phyloP scores from a whole-genome alignment of 2,329 filamentous ascomycete species.

The Trichocomaceae sp. region DNA sequence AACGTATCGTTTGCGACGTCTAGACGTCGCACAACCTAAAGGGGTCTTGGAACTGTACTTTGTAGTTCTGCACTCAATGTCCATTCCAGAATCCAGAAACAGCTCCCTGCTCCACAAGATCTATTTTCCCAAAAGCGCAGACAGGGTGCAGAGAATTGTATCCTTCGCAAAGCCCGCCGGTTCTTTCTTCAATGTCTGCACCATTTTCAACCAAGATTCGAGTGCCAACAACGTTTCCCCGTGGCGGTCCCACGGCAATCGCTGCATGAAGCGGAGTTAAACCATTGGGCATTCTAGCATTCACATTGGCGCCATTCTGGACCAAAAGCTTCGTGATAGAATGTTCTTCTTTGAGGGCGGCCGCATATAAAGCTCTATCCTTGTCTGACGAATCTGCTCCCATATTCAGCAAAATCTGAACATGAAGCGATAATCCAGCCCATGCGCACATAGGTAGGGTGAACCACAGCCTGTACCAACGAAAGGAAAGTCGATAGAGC shows the following conservation, averaged over 20 bases:
- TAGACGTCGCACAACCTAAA: too few species aligned
- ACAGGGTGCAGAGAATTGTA: background rate
- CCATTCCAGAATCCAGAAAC: constrained; percentile 1
- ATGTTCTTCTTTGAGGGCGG: background rate
- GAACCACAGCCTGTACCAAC: background rate
- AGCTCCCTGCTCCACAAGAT: background rate
- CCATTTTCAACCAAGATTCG: background rate
- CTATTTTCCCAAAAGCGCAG: background rate
- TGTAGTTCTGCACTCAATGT: background rate
- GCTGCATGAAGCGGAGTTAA: constrained; percentile 6
- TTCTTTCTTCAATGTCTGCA: background rate
- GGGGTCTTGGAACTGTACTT: too few species aligned
- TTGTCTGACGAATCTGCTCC: background rate
- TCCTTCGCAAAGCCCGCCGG: background rate
- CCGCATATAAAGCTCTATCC: background rate
- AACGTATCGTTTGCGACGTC: too few species aligned
- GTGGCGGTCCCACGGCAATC: background rate
- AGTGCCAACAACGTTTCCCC: background rate
- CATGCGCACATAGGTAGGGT: background rate
- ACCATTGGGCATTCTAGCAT: background rate
- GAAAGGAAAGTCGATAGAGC: background rate
- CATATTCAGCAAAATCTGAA: background rate
- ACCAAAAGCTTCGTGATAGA: background rate
- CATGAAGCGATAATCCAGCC: background rate
- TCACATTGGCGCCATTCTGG: background rate